Percentiles rank a stretch among this genome's conserved stretches.
Evolutionary conservation across 768 basidiomycete species (phyloP).

Genomic region (Ramaria sp.): DNA sequence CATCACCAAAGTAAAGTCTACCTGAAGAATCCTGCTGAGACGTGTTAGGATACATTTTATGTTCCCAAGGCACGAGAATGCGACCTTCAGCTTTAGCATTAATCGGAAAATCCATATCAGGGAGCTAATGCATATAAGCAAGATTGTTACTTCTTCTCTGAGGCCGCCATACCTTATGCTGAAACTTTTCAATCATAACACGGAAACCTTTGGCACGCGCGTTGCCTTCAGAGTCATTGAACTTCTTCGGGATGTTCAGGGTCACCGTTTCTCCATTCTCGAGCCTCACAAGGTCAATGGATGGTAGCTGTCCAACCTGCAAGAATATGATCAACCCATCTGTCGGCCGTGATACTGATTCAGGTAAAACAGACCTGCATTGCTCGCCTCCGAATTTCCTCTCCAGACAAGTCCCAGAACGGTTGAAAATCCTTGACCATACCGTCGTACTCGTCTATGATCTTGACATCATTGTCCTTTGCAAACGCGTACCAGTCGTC

Average conservation of each 20-base stretch:
- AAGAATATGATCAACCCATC: not conserved
- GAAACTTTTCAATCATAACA: constrained; percentile 63
- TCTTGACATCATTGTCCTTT: constrained; percentile 53
- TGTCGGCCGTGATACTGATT: not conserved
- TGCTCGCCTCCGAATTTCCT: constrained; percentile 58
- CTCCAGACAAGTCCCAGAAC: constrained; percentile 67
- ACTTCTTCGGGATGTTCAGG: constrained; percentile 42
- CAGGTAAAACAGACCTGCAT: constrained; percentile 32
- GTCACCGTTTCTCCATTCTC: constrained; percentile 48
- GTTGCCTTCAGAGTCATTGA: constrained; percentile 57
- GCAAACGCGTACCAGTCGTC: constrained; percentile 86
- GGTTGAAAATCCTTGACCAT: constrained; percentile 74
- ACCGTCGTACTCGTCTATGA: constrained; percentile 85
- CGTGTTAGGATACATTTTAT: constrained; percentile 58
- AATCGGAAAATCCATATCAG: constrained; percentile 91
- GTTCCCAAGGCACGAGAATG: constrained; percentile 88
- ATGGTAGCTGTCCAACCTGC: constrained; percentile 68
- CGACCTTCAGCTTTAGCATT: constrained; percentile 92
- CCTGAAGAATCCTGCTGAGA: constrained; percentile 32
- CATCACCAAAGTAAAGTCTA: constrained; percentile 10
- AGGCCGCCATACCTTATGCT: constrained; percentile 35
- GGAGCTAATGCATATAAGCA: constrained; percentile 39
- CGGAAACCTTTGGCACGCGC: constrained; percentile 72
- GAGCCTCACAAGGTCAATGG: constrained; percentile 80
- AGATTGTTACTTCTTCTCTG: not conserved